Conservation (phyloP, 2,329 filamentous ascomycete genomes). For the Madurella mycetomatis region DNA sequence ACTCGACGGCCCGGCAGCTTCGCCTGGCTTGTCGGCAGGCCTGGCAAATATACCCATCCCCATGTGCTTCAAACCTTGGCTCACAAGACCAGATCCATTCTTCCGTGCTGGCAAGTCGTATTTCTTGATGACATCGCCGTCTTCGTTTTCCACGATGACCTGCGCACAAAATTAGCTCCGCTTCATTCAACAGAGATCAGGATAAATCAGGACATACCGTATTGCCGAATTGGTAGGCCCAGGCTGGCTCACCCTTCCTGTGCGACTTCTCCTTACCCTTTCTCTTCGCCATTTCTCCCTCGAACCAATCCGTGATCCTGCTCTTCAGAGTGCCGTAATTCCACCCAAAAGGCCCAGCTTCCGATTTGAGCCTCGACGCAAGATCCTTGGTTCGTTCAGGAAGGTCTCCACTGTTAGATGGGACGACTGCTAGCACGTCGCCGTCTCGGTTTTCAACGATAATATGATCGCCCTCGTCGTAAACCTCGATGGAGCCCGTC, state of each 20-base stretch:
- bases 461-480: constrained; percentile 73
- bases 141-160: constrained; percentile 83
- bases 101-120: constrained; percentile 66
- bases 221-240: constrained; percentile 81
- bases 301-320: constrained; percentile 48
- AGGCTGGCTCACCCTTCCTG: constrained; percentile 64
- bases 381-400: constrained; percentile 23
- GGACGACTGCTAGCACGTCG: constrained; percentile 70
- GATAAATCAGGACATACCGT: constrained; percentile 46
- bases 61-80: constrained; percentile 50
- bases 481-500: constrained; percentile 56
- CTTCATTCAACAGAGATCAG: not conserved
- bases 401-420: constrained; percentile 27
- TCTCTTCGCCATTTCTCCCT: constrained; percentile 58
- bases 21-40: constrained; percentile 35
- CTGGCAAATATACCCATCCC: constrained; percentile 46
- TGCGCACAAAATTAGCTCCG: constrained; percentile 27
- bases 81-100: constrained; percentile 36
- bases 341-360: constrained; percentile 36
- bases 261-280: constrained; percentile 55
- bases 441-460: constrained; percentile 83
- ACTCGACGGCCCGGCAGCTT: constrained; percentile 29
- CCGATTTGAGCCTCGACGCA: constrained; percentile 33
- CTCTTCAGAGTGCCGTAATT: constrained; percentile 45
- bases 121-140: constrained; percentile 81